Percentiles rank a stretch among this genome's conserved stretches.
These are phyloP conservation scores for Salvia miltiorrhiza DNA, from an alignment of 257 asterid genomes.

Conservation along the genomic window DNA sequence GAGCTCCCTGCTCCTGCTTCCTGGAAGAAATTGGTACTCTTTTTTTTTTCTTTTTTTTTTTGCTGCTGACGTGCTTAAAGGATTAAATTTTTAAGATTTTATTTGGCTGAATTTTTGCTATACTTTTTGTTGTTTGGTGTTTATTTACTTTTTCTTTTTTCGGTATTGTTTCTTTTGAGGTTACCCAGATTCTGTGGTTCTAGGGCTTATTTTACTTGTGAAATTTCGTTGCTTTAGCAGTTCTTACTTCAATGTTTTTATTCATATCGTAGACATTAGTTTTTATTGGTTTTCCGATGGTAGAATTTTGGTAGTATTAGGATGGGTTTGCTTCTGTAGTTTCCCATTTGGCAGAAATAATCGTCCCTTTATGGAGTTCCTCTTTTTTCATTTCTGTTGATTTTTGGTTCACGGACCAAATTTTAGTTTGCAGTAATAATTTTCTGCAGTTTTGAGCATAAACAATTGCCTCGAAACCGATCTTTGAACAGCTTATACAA, in stretches of 20 bases:
- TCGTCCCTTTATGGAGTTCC: too few relatives aligned
- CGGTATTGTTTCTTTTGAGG: neutral
- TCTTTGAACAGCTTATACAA: neutral
- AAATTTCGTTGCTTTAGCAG: neutral
- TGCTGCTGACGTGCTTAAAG: neutral
- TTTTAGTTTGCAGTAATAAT: neutral
- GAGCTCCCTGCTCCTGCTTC: slow-evolving; percentile 74
- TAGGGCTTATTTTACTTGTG: neutral
- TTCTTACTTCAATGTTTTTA: neutral
- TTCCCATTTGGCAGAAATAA: neutral
- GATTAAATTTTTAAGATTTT: neutral
- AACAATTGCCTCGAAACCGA: neutral
- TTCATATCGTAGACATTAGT: neutral
- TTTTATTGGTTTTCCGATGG: neutral
- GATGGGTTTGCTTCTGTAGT: neutral
- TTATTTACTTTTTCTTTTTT: too few relatives aligned
- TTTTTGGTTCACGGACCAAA: too few relatives aligned
- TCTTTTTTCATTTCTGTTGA: neutral
- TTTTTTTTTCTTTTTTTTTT: neutral
- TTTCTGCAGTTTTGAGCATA: neutral
- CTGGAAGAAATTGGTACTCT: slow-evolving; percentile 67
- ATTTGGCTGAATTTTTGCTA: too few relatives aligned
- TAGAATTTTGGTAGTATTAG: neutral
- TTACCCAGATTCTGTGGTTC: neutral
- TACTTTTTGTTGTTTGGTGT: neutral